phyloP scores from a whole-genome alignment of 2,329 filamentous ascomycete species.

The Scytalidium lignicola region DNA sequence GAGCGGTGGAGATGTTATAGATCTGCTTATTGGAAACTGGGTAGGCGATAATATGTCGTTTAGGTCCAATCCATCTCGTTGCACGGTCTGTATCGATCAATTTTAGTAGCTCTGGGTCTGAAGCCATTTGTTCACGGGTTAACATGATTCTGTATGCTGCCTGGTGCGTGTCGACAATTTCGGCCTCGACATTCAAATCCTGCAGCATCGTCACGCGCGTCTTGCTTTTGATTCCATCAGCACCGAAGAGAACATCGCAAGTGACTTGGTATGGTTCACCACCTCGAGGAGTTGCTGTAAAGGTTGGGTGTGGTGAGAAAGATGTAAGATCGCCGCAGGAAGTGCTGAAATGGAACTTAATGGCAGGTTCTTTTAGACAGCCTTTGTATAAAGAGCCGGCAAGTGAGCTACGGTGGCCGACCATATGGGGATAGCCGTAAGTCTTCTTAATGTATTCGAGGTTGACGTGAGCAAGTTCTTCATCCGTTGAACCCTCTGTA shows the following conservation, averaged over 20 bases:
- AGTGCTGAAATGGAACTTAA: constrained; percentile 65
- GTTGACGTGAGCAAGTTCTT: constrained; percentile 65
- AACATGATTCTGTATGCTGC: constrained; percentile 79
- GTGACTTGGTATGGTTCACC: constrained; percentile 43
- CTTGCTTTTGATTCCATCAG: constrained; percentile 51
- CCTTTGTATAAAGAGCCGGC: constrained; percentile 65
- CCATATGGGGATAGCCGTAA: constrained; percentile 75
- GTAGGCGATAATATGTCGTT: constrained; percentile 74
- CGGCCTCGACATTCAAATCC: constrained; percentile 34
- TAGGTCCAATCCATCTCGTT: constrained; percentile 71
- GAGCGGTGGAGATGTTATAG: constrained; percentile 59
- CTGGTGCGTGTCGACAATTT: constrained; percentile 65
- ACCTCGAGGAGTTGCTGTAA: constrained; percentile 51
- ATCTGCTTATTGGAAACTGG: constrained; percentile 62
- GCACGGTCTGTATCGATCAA: constrained; percentile 64
- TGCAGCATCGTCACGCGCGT: constrained; percentile 49
- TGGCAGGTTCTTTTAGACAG: constrained; percentile 56
- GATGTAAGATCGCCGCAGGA: constrained; percentile 50
- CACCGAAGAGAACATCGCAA: constrained; percentile 47
- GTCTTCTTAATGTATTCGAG: constrained; percentile 61
- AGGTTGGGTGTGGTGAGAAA: constrained; percentile 53
- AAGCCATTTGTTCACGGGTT: constrained; percentile 58
- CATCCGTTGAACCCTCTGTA: constrained; percentile 60
- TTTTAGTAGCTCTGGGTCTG: constrained; percentile 62
- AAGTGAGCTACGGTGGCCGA: constrained; percentile 69